phyloP scores from a whole-genome alignment of 495 filamentous ascomycete species.

The Oidiodendron maius region DNA sequence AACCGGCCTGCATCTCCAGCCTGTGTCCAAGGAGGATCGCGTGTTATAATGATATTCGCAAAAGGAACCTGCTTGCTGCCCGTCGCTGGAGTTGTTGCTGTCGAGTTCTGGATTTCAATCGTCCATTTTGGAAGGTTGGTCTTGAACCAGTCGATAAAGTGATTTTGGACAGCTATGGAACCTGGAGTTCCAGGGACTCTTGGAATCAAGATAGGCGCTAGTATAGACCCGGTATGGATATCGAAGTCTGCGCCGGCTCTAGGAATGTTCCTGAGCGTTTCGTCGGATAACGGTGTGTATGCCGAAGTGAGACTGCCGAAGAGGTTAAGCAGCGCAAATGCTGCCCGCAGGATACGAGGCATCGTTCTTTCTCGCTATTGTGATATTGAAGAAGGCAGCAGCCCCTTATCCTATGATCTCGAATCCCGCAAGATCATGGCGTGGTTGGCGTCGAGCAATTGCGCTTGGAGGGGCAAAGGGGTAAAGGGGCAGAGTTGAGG shows the following conservation, averaged over 20 bases:
- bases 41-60: conserved; percentile 76
- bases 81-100: conserved; percentile 68
- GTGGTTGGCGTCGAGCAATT: background rate
- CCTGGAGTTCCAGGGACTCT: conserved; percentile 84
- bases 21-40: conserved; percentile 78
- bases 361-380: too few relatives aligned
- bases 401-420: conserved; percentile 4
- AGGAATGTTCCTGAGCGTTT: conserved; percentile 60
- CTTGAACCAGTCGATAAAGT: conserved; percentile 78
- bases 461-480: too few relatives aligned
- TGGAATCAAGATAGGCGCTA: conserved; percentile 86
- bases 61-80: conserved; percentile 70
- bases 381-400: conserved; percentile 4
- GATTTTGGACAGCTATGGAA: conserved; percentile 65
- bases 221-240: conserved; percentile 62
- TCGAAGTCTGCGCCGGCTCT: conserved; percentile 73
- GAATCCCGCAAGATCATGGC: conserved; percentile 17
- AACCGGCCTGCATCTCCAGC: conserved; percentile 71
- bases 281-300: conserved; percentile 70
- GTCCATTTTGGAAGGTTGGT: conserved; percentile 71
- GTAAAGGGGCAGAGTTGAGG: too few relatives aligned
- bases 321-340: conserved; percentile 14
- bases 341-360: background rate
- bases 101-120: conserved; percentile 80
- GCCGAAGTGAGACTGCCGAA: conserved; percentile 38